Conservation (phyloP, 2,329 filamentous ascomycete species). For the Ploettnerulaceae sp. region DNA sequence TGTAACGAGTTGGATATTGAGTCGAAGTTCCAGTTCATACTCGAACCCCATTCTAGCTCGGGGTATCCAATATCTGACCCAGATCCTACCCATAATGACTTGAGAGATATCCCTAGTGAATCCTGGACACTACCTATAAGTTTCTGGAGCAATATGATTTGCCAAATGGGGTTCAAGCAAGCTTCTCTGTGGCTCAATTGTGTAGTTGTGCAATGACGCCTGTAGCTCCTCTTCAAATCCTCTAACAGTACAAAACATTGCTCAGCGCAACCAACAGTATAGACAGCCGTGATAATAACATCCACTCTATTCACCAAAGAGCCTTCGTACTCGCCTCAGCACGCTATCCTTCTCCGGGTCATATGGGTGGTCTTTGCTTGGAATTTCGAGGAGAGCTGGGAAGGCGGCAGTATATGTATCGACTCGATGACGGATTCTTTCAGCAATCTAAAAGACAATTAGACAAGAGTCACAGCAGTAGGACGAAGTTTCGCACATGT, state of each 20-base stretch:
- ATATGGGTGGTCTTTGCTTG: slow-evolving; percentile 98
- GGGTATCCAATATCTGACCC: too few relatives aligned
- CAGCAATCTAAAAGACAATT: slow-evolving; percentile 64
- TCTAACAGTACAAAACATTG: not conserved
- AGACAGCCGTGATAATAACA: not conserved
- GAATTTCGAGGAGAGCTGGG: slow-evolving; percentile 93
- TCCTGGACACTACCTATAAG: too few relatives aligned
- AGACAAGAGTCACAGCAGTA: slow-evolving; percentile 12
- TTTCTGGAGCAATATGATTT: too few relatives aligned
- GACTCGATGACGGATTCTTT: slow-evolving; percentile 84
- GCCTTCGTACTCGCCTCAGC: slow-evolving; percentile 73
- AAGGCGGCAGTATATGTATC: slow-evolving; percentile 93
- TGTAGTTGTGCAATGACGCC: slow-evolving; percentile 3
- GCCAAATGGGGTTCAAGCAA: too few relatives aligned
- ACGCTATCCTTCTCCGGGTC: slow-evolving; percentile 99
- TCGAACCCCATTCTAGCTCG: too few relatives aligned
- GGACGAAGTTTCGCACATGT: slow-evolving; percentile 58
- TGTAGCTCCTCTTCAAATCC: not conserved
- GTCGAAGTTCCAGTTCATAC: too few relatives aligned
- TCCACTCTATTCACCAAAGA: slow-evolving; percentile 61
- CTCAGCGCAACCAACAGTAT: not conserved
- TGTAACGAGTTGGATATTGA: too few relatives aligned
- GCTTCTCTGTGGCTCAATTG: not conserved
- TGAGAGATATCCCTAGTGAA: too few relatives aligned
- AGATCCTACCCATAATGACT: too few relatives aligned